Base-by-base conservation (phyloP, 2,329 filamentous ascomycete genomes). In the Colletotrichum neosansevieriae region DNA sequence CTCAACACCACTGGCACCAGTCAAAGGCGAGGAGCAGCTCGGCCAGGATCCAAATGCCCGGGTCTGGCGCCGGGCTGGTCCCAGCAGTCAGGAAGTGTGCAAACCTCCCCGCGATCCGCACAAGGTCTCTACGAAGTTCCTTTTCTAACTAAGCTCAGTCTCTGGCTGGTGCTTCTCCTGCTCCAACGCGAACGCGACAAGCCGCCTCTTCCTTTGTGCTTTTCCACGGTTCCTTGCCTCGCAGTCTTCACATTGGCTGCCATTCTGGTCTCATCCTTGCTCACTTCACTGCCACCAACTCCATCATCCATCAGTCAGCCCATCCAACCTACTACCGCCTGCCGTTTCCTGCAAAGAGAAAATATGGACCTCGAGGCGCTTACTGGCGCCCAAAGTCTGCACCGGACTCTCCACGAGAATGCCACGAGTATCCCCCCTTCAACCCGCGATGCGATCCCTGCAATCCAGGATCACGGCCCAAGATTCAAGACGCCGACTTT, bases 81-180 rank as follows among this genome's bases (percentile, higher is more conserved):
- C 58, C 63, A 66, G 21, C 49, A 62, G 58, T 6, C 19, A 66
- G 58, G 63, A 62, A 66, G 49, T 49, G 49, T 49, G 49, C 32
- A 54, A 66, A 58, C 40, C 58, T 56, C 58, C 50, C 63, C 34
- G 47, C 58, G 58, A 54, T 61, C 58, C 49, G 49, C 58, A 62
- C 58, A 66, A 42, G 47, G 49, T 40, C 32, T 60, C 9, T 60
- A 24, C 53, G 42, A 29, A 29, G 3, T 29, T 29, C 47, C 44
- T 47, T 19, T 58, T 38, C 24, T 32, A 34, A 15, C 42, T 24
- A 29, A 29, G 4, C 3, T 6, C 3, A 45, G 4, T 21, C 21
- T 21, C 21, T 21, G 21, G 21, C 47, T 32, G 19, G 38, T 44
- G n/a, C 40, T n/a, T 24, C n/a, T 38, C 36, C 54, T 24, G n/a